Evolutionary conservation across 2,329 filamentous ascomycete species (phyloP).

Genomic region (Ampelomyces quisqualis): DNA sequence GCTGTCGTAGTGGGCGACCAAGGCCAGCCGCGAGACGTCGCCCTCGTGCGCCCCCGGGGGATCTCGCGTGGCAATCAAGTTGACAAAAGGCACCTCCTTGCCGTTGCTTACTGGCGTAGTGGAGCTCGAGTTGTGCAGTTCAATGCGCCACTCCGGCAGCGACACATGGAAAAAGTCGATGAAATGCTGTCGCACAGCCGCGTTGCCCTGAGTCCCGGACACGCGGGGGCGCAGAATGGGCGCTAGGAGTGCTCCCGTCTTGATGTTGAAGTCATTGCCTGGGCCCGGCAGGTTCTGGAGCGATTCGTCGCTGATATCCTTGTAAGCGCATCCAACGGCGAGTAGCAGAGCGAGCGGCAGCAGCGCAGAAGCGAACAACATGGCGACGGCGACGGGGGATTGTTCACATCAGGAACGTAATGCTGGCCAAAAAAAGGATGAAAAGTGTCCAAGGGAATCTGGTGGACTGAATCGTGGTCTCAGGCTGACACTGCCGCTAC

Average conservation of each 20-base stretch:
- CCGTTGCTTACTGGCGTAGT: slow-evolving; percentile 76
- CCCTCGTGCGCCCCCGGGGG: slow-evolving; percentile 75
- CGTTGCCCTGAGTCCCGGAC: slow-evolving; percentile 76
- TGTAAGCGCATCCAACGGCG: slow-evolving; percentile 52
- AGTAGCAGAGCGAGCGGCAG: slow-evolving; percentile 26
- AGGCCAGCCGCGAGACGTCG: slow-evolving; percentile 76
- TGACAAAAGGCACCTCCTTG: slow-evolving; percentile 76
- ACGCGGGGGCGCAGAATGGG: slow-evolving; percentile 88
- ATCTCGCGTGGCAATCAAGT: slow-evolving; percentile 86
- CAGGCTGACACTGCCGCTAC: no score
- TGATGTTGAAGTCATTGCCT: slow-evolving; percentile 76
- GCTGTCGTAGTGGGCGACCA: slow-evolving; percentile 95
- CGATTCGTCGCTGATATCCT: slow-evolving; percentile 70
- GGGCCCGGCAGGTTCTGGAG: slow-evolving; percentile 70
- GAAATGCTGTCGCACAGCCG: slow-evolving; percentile 79
- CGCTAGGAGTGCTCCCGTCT: slow-evolving; percentile 72
- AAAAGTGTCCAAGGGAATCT: slow-evolving; percentile 1
- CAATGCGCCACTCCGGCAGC: slow-evolving; percentile 78
- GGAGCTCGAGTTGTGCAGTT: slow-evolving; percentile 84
- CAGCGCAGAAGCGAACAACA: slow-evolving; percentile 23
- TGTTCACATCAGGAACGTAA: slow-evolving; percentile 14
- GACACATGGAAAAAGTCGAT: slow-evolving; percentile 74
- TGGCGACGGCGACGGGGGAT: slow-evolving; percentile 7
- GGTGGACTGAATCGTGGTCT: slow-evolving; percentile 24
- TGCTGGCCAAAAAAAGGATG: slow-evolving; percentile 4